Percentiles rank a stretch among this genome's conserved stretches.
Evolutionary conservation across 2,329 filamentous ascomycete species (phyloP).

Genomic region (Paraconiothyrium brasiliense): DNA sequence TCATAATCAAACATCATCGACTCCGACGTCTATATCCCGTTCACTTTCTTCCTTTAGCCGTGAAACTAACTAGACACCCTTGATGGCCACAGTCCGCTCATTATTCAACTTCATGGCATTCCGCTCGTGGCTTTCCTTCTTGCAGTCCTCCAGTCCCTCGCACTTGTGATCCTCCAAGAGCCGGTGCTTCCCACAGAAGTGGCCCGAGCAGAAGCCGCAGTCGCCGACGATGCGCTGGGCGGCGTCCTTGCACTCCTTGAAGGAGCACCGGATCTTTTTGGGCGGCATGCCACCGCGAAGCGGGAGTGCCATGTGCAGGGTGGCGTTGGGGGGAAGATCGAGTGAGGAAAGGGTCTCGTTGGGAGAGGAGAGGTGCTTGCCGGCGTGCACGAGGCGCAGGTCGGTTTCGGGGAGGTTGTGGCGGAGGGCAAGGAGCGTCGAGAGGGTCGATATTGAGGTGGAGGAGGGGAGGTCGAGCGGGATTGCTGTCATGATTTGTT

Average conservation of each 20-base stretch:
- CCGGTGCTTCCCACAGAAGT: conserved; percentile 95
- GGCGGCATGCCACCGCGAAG: conserved; percentile 67
- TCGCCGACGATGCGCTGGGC: conserved; percentile 96
- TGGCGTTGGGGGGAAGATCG: conserved; percentile 60
- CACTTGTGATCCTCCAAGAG: conserved; percentile 96
- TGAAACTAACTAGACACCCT: conserved; percentile 71
- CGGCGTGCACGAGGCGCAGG: conserved; percentile 66
- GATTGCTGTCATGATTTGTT: conserved; percentile 58
- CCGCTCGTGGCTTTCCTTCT: conserved; percentile 94
- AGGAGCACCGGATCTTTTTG: conserved; percentile 84
- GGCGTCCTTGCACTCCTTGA: conserved; percentile 86
- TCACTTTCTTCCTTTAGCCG: not conserved
- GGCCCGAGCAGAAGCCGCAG: conserved; percentile 92
- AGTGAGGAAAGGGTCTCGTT: conserved; percentile 57
- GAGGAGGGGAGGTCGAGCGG: conserved; percentile 63
- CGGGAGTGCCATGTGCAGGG: conserved; percentile 64
- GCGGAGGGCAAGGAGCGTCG: conserved; percentile 65
- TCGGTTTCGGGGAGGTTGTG: conserved; percentile 61
- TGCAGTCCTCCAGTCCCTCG: conserved; percentile 92
- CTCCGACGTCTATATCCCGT: not conserved
- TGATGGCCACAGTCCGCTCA: conserved; percentile 93
- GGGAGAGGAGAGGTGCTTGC: conserved; percentile 62
- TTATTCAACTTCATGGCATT: conserved; percentile 92
- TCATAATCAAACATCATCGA: conserved; percentile 5
- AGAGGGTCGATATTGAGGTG: conserved; percentile 65